Evolutionary conservation across 2,329 filamentous ascomycete genomes (phyloP).

Genomic region (Microdochium paspali): DNA sequence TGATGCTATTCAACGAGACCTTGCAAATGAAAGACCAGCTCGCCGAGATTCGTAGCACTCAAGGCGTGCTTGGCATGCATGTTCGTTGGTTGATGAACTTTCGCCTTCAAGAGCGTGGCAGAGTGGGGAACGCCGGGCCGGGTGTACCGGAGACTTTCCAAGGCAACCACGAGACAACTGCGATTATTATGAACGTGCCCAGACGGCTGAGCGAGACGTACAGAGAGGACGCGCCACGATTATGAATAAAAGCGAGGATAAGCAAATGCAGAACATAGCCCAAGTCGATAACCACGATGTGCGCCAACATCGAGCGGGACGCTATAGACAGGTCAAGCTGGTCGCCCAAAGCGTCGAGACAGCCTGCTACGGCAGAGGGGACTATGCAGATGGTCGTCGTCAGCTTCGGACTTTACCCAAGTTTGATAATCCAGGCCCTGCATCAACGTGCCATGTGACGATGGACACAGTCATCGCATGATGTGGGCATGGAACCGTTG

Average conservation of each 20-base stretch:
- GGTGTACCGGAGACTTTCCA: constrained; percentile 11
- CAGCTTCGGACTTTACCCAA: no score
- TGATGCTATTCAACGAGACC: constrained; percentile 53
- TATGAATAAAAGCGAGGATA: constrained; percentile 9
- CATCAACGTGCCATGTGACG: no score
- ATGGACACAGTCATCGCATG: no score
- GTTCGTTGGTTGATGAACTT: constrained; percentile 48
- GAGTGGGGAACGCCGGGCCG: constrained; percentile 11
- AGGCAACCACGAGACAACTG: constrained; percentile 13
- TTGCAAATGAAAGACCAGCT: constrained; percentile 54
- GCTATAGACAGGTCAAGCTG: no score
- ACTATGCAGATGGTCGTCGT: no score
- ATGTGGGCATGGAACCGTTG: no score
- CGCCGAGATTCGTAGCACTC: constrained; percentile 46
- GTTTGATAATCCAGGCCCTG: no score
- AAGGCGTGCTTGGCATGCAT: constrained; percentile 50
- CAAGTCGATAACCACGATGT: no score
- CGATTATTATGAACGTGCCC: constrained; percentile 9
- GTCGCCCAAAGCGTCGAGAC: no score
- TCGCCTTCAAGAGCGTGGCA: constrained; percentile 36
- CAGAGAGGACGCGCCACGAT: constrained; percentile 18
- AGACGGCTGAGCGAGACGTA: constrained; percentile 19
- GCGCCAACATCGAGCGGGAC: no score
- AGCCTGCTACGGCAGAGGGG: no score
- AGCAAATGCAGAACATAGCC: no score